These are phyloP conservation scores for Backusella psychrophila DNA, from an alignment of 192 early-diverging fungal genomes.

Conservation along the genomic window DNA sequence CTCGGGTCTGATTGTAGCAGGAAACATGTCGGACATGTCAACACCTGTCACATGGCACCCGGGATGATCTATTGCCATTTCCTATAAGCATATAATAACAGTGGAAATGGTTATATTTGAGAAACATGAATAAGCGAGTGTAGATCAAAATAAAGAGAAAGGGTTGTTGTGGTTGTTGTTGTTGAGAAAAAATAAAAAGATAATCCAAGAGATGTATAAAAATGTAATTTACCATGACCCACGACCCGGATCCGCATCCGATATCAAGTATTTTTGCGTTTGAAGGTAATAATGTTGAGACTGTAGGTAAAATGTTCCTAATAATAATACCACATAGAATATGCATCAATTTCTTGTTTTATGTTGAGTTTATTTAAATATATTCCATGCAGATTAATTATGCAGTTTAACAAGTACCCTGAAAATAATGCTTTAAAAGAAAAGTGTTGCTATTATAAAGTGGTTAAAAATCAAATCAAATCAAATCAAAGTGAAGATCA, in stretches of 20 bases:
- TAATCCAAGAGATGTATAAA: background rate
- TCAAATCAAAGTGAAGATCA: background rate
- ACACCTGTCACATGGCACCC: constrained; percentile 24
- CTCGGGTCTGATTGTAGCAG: constrained; percentile 32
- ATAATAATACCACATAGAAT: background rate
- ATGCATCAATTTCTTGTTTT: constrained; percentile 3
- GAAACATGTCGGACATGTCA: constrained; percentile 40
- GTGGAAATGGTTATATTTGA: background rate
- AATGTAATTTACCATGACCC: constrained; percentile 27
- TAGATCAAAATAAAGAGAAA: background rate
- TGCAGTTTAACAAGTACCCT: constrained; percentile 7
- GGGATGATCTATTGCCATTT: constrained; percentile 37
- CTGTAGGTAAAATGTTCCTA: constrained; percentile 8
- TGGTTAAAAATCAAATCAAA: background rate
- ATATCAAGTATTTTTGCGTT: constrained; percentile 32
- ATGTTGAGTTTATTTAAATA: constrained; percentile 8
- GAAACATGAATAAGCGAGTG: background rate
- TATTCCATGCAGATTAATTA: constrained; percentile 2
- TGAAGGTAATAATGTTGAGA: background rate
- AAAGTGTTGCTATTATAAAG: constrained; percentile 17
- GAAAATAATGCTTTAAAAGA: constrained; percentile 14
- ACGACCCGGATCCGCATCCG: constrained; percentile 40
- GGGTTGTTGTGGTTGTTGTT: background rate
- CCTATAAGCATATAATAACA: constrained; percentile 7
- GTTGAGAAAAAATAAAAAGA: background rate